phyloP scores from a whole-genome alignment of 1,284 basidiomycete species.

The Fomitopsis pinicola region DNA sequence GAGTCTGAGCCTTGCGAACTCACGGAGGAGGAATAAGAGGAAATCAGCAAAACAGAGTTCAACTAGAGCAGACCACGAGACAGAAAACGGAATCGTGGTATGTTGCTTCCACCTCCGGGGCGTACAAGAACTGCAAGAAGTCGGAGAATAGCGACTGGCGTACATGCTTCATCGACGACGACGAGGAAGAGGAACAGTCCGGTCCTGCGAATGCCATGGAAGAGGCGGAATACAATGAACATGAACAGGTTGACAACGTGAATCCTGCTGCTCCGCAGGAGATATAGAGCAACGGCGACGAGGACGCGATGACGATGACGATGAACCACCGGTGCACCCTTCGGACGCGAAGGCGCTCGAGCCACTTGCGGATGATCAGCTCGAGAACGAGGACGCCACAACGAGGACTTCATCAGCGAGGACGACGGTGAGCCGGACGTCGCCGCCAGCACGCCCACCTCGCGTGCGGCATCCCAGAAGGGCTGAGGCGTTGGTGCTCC shows the following conservation, averaged over 20 bases:
- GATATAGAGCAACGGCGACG: slow-evolving; percentile 12
- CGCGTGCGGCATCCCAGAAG: slow-evolving; percentile 13
- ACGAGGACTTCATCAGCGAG: slow-evolving; percentile 25
- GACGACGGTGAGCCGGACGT: slow-evolving; percentile 24
- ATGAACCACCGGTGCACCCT: slow-evolving; percentile 10
- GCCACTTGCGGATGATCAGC: slow-evolving; percentile 9
- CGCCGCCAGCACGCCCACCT: slow-evolving; percentile 9
- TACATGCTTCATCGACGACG: slow-evolving; percentile 47
- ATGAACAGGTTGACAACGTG: slow-evolving; percentile 18
- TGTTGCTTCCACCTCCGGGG: slow-evolving; percentile 70
- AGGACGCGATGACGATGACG: slow-evolving; percentile 18
- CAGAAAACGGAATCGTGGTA: slow-evolving; percentile 51
- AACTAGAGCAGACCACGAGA: slow-evolving; percentile 18
- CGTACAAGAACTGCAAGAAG: slow-evolving; percentile 41
- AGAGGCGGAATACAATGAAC: slow-evolving; percentile 55
- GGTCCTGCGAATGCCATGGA: slow-evolving; percentile 56
- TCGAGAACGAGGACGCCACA: slow-evolving; percentile 19
- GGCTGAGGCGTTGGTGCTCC: slow-evolving; percentile 14
- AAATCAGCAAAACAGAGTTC: slow-evolving; percentile 15
- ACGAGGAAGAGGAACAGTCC: slow-evolving; percentile 45
- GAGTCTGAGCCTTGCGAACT: slow-evolving; percentile 79
- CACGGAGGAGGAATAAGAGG: slow-evolving; percentile 72
- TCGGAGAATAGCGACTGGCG: slow-evolving; percentile 21
- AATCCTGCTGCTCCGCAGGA: slow-evolving; percentile 4
- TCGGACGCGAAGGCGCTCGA: slow-evolving; percentile 12